phyloP scores from a whole-genome alignment of 306 rosid species.

The Fagus sylvatica region DNA sequence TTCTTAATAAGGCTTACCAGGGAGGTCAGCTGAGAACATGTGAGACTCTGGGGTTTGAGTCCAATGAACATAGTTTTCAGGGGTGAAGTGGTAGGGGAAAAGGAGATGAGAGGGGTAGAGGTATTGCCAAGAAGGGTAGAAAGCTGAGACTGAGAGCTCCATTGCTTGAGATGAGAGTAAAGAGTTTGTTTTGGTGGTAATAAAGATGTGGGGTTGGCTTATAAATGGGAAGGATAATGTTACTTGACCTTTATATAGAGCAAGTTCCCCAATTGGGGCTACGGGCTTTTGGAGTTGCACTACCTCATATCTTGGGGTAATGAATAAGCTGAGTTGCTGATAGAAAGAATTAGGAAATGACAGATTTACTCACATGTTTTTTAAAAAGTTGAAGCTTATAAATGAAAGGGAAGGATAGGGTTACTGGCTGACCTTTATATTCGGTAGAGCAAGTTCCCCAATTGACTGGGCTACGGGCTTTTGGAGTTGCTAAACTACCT shows the following conservation, averaged over 20 bases:
- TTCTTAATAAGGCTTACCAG: slow-evolving; percentile 40
- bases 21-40: slow-evolving; percentile 69
- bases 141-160: slow-evolving; percentile 51
- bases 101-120: slow-evolving; percentile 52
- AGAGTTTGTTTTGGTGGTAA: background rate
- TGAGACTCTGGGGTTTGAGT: slow-evolving; percentile 69
- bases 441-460: no score
- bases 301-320: background rate
- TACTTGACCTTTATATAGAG: slow-evolving; percentile 22
- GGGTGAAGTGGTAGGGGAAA: slow-evolving; percentile 51
- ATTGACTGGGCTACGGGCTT: no score
- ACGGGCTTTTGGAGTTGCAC: background rate
- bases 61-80: slow-evolving; percentile 75
- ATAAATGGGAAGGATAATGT: background rate
- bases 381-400: no score
- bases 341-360: background rate
- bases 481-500: no score
- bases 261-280: slow-evolving; percentile 37
- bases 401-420: no score
- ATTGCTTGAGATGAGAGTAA: slow-evolving; percentile 25
- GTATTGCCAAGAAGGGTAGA: slow-evolving; percentile 36
- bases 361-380: background rate
- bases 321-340: background rate
- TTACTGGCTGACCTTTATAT: no score
- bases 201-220: background rate